phyloP scores from a whole-genome alignment of 306 rosid genomes.

The Rosa multiflora region DNA sequence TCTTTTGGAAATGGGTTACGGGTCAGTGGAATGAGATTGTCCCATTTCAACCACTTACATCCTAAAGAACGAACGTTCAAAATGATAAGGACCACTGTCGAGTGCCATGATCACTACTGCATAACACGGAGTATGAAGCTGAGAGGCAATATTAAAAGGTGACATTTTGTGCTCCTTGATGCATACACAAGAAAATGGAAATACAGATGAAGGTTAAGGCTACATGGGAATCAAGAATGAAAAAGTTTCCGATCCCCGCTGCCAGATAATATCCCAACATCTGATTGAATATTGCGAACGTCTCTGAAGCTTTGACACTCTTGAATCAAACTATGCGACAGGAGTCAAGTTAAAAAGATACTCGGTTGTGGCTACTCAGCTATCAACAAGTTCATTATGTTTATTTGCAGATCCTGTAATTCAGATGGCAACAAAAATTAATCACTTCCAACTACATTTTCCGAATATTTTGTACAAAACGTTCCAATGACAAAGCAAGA shows the following conservation, averaged over 20 bases:
- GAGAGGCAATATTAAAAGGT: background rate
- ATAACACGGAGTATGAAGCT: background rate
- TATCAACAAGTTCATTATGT: background rate
- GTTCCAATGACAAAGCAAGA: background rate
- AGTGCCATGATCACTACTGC: background rate
- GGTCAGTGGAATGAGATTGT: background rate
- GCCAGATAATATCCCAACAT: background rate
- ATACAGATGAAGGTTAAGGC: background rate
- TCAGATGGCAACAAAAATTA: background rate
- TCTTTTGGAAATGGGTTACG: constrained; percentile 1
- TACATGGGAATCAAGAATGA: background rate
- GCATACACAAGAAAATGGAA: background rate
- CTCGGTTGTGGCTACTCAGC: background rate
- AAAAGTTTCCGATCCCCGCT: background rate
- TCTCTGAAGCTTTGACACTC: background rate
- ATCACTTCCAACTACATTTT: background rate
- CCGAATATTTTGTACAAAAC: background rate
- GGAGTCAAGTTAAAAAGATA: background rate
- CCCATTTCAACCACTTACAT: background rate
- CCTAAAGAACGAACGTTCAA: background rate
- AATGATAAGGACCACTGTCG: background rate
- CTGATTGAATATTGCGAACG: background rate
- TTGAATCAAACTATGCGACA: background rate
- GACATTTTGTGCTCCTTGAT: background rate
- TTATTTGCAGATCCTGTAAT: background rate